Conservation (phyloP, 495 filamentous ascomycete species). For the Arthonia radiata region DNA sequence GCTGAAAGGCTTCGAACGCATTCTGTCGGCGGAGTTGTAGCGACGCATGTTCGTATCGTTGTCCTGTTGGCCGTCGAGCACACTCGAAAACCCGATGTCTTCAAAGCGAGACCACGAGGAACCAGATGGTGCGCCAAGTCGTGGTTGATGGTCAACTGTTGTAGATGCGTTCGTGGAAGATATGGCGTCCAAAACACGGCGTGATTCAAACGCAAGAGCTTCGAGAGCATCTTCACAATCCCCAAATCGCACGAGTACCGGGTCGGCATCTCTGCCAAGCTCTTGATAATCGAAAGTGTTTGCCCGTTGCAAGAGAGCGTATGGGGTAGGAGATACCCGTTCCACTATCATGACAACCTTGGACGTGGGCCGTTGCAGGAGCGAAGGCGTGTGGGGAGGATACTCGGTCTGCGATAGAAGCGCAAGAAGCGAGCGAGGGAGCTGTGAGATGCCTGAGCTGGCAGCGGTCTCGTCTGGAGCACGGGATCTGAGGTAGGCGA, state of each 20-base stretch:
- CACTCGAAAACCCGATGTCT: conserved; percentile 69
- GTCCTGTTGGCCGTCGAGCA: conserved; percentile 12
- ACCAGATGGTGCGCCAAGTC: conserved; percentile 42
- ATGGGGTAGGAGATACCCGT: conserved; percentile 82
- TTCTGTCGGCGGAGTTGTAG: too few relatives aligned
- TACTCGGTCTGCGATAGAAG: conserved; percentile 86
- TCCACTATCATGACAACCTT: conserved; percentile 95
- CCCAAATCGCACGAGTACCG: conserved; percentile 56
- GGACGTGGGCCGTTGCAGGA: conserved; percentile 58
- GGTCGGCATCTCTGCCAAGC: conserved; percentile 70
- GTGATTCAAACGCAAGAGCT: conserved; percentile 80
- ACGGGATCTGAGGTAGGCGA: conserved; percentile 80
- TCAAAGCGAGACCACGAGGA: conserved; percentile 93
- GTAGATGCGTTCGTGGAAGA: conserved; percentile 69
- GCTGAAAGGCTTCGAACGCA: conserved; percentile 39
- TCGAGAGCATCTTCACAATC: conserved; percentile 72
- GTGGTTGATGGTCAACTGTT: conserved; percentile 18
- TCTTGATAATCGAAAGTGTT: conserved; percentile 92
- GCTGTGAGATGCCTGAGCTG: conserved; percentile 47
- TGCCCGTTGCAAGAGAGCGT: conserved; percentile 68
- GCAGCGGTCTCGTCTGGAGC: conserved; percentile 49
- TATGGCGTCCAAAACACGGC: conserved; percentile 68
- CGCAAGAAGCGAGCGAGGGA: conserved; percentile 76
- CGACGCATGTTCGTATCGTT: too few relatives aligned
- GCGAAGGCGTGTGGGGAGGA: conserved; percentile 53